phyloP scores from a whole-genome alignment of 2,329 filamentous ascomycete genomes.

The Sclerotinia borealis region DNA sequence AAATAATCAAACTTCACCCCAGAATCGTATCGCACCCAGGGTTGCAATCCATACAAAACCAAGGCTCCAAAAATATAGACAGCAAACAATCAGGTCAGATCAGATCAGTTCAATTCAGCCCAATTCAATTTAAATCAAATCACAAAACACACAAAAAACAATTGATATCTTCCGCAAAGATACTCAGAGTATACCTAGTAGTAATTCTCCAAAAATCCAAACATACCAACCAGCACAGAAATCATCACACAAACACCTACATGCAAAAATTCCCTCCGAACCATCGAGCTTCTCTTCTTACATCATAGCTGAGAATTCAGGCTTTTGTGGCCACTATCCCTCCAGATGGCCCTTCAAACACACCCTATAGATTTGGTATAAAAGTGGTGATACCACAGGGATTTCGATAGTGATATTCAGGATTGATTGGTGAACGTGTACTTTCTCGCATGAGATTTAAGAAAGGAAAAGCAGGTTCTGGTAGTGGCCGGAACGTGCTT shows the following conservation, averaged over 20 bases:
- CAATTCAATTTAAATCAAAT: not conserved
- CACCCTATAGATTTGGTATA: not conserved
- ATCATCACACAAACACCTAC: not conserved
- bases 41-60: not conserved
- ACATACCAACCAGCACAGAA: not conserved
- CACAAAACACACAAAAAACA: not conserved
- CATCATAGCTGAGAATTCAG: not conserved
- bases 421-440: slow-evolving; percentile 2
- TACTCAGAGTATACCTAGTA: too few species aligned
- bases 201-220: not conserved
- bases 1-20: not conserved
- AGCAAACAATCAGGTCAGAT: not conserved
- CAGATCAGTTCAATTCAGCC: not conserved
- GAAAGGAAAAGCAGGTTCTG: not conserved
- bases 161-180: not conserved
- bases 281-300: not conserved
- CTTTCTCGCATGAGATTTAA: not conserved
- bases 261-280: not conserved
- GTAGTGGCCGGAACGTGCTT: not conserved
- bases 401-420: not conserved
- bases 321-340: not conserved
- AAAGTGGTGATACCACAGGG: not conserved
- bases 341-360: not conserved
- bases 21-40: not conserved
- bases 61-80: not conserved